phyloP scores from a whole-genome alignment of 768 basidiomycete species.

The Pleurotus citrinopileatus region DNA sequence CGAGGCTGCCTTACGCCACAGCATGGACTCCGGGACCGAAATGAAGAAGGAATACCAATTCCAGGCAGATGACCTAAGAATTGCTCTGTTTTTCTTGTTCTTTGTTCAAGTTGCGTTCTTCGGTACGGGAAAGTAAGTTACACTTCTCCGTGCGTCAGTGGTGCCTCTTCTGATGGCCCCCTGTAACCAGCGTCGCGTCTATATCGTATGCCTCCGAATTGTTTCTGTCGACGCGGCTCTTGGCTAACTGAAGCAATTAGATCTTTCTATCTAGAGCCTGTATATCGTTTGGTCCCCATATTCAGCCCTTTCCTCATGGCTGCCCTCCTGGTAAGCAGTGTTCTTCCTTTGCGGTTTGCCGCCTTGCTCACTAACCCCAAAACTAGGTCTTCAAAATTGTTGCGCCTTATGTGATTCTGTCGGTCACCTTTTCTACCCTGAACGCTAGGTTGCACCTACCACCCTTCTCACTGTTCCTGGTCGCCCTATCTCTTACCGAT shows the following conservation, averaged over 20 bases:
- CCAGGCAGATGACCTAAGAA: slow-evolving; percentile 60
- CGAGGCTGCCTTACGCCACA: slow-evolving; percentile 36
- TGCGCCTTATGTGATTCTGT: slow-evolving; percentile 74
- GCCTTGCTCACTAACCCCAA: neutral
- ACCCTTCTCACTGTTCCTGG: slow-evolving; percentile 77
- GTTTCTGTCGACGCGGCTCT: neutral
- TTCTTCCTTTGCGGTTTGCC: neutral
- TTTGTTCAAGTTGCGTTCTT: slow-evolving; percentile 88
- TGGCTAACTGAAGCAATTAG: slow-evolving; percentile 23
- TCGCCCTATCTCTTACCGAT: slow-evolving; percentile 73
- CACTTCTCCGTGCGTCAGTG: neutral
- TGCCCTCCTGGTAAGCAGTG: slow-evolving; percentile 51
- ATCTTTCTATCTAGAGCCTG: slow-evolving; percentile 85
- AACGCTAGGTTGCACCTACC: slow-evolving; percentile 68
- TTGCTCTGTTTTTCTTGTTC: slow-evolving; percentile 80
- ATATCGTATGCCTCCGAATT: slow-evolving; percentile 56
- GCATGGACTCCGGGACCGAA: slow-evolving; percentile 10
- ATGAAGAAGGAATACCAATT: slow-evolving; percentile 48
- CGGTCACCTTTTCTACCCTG: slow-evolving; percentile 64
- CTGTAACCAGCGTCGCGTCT: slow-evolving; percentile 60
- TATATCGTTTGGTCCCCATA: slow-evolving; percentile 81
- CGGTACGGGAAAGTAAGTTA: slow-evolving; percentile 75
- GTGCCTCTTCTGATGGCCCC: slow-evolving; percentile 7
- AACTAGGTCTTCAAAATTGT: slow-evolving; percentile 77
- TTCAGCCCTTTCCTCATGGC: slow-evolving; percentile 88